These are phyloP conservation scores for Pseudocercospora ulei DNA, from an alignment of 2,329 filamentous ascomycete genomes.

Conservation along the genomic window DNA sequence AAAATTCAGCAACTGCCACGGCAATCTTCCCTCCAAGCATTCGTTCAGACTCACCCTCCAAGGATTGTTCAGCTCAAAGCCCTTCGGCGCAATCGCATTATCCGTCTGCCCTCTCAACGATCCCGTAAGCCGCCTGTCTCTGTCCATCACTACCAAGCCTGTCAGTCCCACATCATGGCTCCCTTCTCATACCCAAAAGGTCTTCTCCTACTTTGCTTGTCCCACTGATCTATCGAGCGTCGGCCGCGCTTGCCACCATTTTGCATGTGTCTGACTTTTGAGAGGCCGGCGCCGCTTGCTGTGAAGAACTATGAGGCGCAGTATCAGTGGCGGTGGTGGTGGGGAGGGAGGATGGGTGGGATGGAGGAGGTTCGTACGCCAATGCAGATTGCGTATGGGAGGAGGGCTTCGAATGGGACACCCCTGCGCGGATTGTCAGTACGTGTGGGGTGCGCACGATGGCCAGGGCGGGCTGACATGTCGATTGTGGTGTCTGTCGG, in stretches of 20 bases:
- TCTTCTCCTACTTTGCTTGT: constrained; percentile 45
- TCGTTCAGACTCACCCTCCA: constrained; percentile 50
- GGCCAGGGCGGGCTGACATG: constrained; percentile 1
- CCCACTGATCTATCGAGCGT: constrained; percentile 54
- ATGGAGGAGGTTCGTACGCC: constrained; percentile 38
- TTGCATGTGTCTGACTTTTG: constrained; percentile 49
- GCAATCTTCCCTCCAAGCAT: background rate
- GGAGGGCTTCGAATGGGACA: constrained; percentile 56
- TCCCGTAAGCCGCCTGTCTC: constrained; percentile 54
- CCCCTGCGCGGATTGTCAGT: constrained; percentile 41
- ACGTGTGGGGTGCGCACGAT: background rate
- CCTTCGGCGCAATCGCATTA: constrained; percentile 48
- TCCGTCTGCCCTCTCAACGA: constrained; percentile 53
- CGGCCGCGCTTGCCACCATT: constrained; percentile 55
- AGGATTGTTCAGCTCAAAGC: constrained; percentile 58
- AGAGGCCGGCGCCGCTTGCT: constrained; percentile 50
- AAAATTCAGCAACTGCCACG: constrained; percentile 6
- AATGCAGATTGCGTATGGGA: constrained; percentile 56
- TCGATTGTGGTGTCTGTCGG: constrained; percentile 3
- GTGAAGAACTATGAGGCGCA: constrained; percentile 50
- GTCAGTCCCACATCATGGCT: constrained; percentile 5
- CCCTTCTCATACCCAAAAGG: background rate
- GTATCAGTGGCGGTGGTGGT: constrained; percentile 11
- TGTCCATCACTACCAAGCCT: constrained; percentile 51
- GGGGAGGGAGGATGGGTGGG: background rate